Base-by-base conservation (phyloP, 148 eudicot genomes). In the Rhododendron ovatum region DNA sequence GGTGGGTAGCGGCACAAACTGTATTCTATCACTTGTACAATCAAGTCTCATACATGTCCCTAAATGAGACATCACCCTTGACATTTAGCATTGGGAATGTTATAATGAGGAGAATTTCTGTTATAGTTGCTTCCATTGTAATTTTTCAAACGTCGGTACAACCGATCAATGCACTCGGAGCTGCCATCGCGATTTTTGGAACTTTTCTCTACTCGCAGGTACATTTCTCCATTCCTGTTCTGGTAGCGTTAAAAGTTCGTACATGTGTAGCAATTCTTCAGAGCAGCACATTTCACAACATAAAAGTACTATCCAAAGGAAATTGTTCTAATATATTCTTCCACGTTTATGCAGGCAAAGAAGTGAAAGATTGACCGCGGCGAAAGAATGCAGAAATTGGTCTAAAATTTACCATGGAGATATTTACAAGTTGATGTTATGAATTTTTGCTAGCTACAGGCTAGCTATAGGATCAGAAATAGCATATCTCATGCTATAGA, bases 31-130 rank as follows among this genome's bases (percentile, higher is more conserved):
- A 92, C 84, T 83, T 92, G 22, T 92, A 90, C 91, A 91, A 91
- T 79, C 93, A 89, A 87, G 93, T 91, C n/a, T 90, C 92, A 20
- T 91, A 90, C 87, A 92, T 90, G 92, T 90, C 93, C 0, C 88
- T 92, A 12, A 85, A 92, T 76, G 89, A 90, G 86, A 92, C 89
- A 43, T 90, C 93, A 12, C 93, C 92, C 17, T 83, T 92, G 87
- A 90, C 93, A 85, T 92, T 92, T 82, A 92, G 93, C 86, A 84
- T 92, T 83, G 92, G 93, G 18, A 92, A 90, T 74, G 88, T 91
- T 10, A 26, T 67, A 26, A 92, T 92, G 92, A 90, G 89, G 86
- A 89, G 92, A 81, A 84, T 90, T 33, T 90, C 92, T 14, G 90
- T 90, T 11, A 90, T 90, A 35, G 89, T 92, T 11, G 86, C 93